Base-by-base conservation (phyloP, 2,329 filamentous ascomycete genomes). In the Rasamsonia emersonii region DNA sequence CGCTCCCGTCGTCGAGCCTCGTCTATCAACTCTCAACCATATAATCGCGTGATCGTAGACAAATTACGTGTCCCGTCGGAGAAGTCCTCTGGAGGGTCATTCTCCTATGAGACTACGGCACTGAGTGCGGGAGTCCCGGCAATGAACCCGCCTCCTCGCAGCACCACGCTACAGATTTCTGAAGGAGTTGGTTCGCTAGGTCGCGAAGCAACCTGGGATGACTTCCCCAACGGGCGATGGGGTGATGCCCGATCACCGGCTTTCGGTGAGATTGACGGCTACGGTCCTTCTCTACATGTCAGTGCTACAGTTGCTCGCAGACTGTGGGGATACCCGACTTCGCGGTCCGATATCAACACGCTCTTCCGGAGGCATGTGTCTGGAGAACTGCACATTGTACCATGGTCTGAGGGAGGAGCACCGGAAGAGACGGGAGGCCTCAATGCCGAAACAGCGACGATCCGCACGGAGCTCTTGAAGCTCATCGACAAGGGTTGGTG, bases 241-340 rank as follows among this genome's bases (percentile, higher is more conserved):
- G 89, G 89, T 53, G 89, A 95, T 50, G 84, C 88, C 4, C 76
- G 89, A 32, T 94, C 86, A 3, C 86, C 86, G 1, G 89, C 89
- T 0, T 96, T 93, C 53, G 89, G 89, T 49, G 86, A 95, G 58
- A 95, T 95, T 37, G 88, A 96, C 52, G 89, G 89, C n/a, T 96
- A 96, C 54, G 91, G 91, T 8, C 86, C 93, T n/a, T 91, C 82
- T 35, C 68, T 98, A 23, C 91, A 95, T 62, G 85, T 95, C 53
- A 85, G 83, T 0, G 77, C 85, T n/a, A 73, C 79, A 2, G 79
- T 88, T 51, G 91, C 91, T 9, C 74, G 89, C 43, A 72, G 75
- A 43, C 70, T 94, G 18, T 98, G 91, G 91, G 86, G 84, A 14
- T 70, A 81, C 37, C 91, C 91, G 0, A 75, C 71, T 16, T 73